Evolutionary conservation across 2,329 filamentous ascomycete genomes (phyloP), one percentile per base, ranked within the genome.

Genomic region (Colletotrichum echinochloae): DNA sequence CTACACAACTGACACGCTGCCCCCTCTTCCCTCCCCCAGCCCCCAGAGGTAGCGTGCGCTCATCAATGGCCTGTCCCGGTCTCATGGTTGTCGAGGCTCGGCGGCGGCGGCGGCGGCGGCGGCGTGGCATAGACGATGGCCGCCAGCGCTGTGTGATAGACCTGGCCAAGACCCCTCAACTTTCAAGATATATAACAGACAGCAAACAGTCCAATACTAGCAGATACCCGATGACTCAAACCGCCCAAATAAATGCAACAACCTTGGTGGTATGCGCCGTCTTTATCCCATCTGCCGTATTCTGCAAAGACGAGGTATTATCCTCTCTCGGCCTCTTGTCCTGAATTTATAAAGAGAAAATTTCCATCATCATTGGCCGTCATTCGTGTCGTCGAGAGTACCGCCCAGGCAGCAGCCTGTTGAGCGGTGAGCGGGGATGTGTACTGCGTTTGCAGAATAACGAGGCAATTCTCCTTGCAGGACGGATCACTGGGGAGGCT

Each of bases 401-500:
- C 63, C 55, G 68, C 52, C 65, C 52, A 63, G 28, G 60, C 64
- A 62, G 57, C 23, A 59, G 64, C 41, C 59, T 68, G 64, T 35
- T 26, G 65, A 52, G 65, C 64, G 64, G 57, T 57, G 39, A 57
- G 68, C 64, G 57, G 64, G 57, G 33, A 48, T 54, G 18, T 57
- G 64, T 59, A 67, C 64, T 67, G 68, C 68, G 52, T 63, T 39
- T 71, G 64, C 68, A 68, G 59, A 35, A 28, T 54, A 63, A 68
- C 46, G 65, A 68, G 66, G 39, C 28, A 55, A 60, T 46, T 70
- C 55, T 65, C 59, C 44, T 67, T 59, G 65, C 57, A 60, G 35
- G 41, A 48, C 64, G 23, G 41, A 65, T 84, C 81, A 86, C 81
- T 87, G 85, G 64, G 92, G 92, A 72, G 92, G 89, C 80, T 95